Conservation (phyloP, 2,329 filamentous ascomycete species). For the Fusarium dlaminii region DNA sequence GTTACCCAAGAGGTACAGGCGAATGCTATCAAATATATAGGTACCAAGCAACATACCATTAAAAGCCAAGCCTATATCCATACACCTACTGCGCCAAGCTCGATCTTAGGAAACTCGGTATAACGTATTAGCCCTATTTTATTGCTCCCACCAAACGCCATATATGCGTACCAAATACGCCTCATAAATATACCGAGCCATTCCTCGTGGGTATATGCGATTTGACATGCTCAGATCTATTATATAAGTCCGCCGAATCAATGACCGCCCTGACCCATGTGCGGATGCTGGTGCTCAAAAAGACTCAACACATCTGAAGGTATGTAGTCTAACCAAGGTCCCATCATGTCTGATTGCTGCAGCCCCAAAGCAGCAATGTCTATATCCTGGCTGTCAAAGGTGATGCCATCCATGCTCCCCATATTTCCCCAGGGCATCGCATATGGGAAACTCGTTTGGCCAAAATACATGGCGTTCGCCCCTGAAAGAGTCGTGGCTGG, state of each 20-base stretch:
- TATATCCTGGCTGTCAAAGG: constrained; percentile 80
- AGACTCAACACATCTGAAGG: constrained; percentile 71
- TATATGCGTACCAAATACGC: constrained; percentile 7
- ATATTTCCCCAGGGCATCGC: constrained; percentile 46
- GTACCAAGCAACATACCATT: background rate
- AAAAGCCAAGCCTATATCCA: background rate
- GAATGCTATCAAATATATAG: background rate
- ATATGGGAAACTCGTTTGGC: constrained; percentile 41
- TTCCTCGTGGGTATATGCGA: background rate
- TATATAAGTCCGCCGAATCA: background rate
- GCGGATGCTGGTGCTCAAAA: constrained; percentile 53
- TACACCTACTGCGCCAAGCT: constrained; percentile 23
- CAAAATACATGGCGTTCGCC: constrained; percentile 42
- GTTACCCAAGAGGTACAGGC: background rate
- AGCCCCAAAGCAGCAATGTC: constrained; percentile 74
- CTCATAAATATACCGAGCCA: constrained; percentile 7
- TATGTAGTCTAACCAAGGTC: constrained; percentile 77
- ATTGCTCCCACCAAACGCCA: constrained; percentile 22
- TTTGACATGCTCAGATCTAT: background rate
- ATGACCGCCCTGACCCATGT: constrained; percentile 37
- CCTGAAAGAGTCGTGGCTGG: constrained; percentile 23
- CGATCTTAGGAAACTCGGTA: constrained; percentile 18
- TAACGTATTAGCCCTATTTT: constrained; percentile 15
- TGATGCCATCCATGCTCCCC: constrained; percentile 63
- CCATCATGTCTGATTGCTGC: constrained; percentile 71